Base-by-base conservation (phyloP, 169 alveolate species). In the Plasmodium vivax region DNA sequence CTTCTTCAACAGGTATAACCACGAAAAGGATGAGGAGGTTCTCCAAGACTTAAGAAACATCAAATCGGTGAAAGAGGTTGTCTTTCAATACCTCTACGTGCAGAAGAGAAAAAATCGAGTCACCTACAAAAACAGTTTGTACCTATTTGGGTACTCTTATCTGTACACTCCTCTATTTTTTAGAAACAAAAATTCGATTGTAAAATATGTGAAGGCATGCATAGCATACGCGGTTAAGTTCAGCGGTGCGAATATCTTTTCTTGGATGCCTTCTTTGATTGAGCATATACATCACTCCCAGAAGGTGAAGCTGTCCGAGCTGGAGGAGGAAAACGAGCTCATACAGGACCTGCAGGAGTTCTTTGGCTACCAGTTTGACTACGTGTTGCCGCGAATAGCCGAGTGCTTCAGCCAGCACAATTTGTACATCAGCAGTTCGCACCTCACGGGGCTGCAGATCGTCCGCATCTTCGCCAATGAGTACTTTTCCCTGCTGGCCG, bases 91-190 rank as follows among this genome's bases (percentile, higher is more conserved):
- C 68, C 54, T 85, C 43, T 85, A 85, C 75, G 93, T 85, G 47
- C 93, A 85, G 80, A 85, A 85, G 30, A 85, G 93, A 74, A 85
- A 85, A 85, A 85, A 85, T 36, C 85, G 93, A 75, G 85, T 85
- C 10, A 75, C 47, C 54, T 85, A 85, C 56, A 85, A 36, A 75
- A 85, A 85, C 34, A 85, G 93, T 43, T 36, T 85, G 32, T 85
- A 85, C 81, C 36, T 85, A 45, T 85, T 85, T 74, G 93, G 93
- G 7, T 85, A 85, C 30, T 85, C 93, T 1, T 85, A 85, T 85
- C 43, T 85, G 32, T 85, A 85, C 54, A 85, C 93, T 4, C 93
- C 93, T 51, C 62, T 85, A 47, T 85, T 85, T 85, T 85, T 85
- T 75, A 75, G 80, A 51, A 85, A 85, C 54, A 85, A 85, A 85